Base-by-base conservation (phyloP, 306 rosid genomes). In the Datisca glomerata region DNA sequence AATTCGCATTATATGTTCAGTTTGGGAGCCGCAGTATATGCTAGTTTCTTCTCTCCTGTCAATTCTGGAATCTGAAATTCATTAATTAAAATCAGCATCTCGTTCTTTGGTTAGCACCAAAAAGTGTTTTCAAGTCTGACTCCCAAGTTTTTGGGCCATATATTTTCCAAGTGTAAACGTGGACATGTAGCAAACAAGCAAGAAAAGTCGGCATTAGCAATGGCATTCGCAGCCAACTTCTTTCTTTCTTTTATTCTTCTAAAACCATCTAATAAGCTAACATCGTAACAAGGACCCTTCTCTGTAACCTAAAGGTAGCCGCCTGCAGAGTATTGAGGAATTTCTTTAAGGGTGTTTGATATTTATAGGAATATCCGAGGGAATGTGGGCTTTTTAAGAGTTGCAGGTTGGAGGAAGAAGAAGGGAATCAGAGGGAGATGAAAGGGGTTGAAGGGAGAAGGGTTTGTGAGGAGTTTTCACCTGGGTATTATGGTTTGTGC, bases 401-500 rank as follows among this genome's bases (percentile, higher is more conserved):
- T 33, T 1, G n/a, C n/a, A 31, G 36, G 3, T 31, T 44, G 34
- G 38, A 19, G 15, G 14, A 22, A 34, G 42, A 21, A 21, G 23
- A 19, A 36, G 53, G 39, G 19, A 29, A 21, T 17, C 13, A 16
- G 28, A 17, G 28, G 16, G 12, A 14, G 21, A 60, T 51, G 69
- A 18, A 35, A 37, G 63, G 45, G 22, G 63, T 18, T 19, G 74
- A 74, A 39, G 69, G 76, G 44, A 51, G 46, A 41, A 58, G 69
- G 59, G 6, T 74, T 17, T 56, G 60, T 27, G 73, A 70, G 60
- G 76, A 78, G 36, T 78, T 67, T 35, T 61, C 79, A 15, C 72
- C 72, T 18, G 70, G 63, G 18, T 80, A 80, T 61, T 80, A 66
- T 55, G 81, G 74, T 33, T 56, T 80, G 16, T 80, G 92, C 55